Percentiles rank a stretch among this genome's conserved stretches.
phyloP scores from a whole-genome alignment of 345 rosid species.

The Streptanthus diversifolius region DNA sequence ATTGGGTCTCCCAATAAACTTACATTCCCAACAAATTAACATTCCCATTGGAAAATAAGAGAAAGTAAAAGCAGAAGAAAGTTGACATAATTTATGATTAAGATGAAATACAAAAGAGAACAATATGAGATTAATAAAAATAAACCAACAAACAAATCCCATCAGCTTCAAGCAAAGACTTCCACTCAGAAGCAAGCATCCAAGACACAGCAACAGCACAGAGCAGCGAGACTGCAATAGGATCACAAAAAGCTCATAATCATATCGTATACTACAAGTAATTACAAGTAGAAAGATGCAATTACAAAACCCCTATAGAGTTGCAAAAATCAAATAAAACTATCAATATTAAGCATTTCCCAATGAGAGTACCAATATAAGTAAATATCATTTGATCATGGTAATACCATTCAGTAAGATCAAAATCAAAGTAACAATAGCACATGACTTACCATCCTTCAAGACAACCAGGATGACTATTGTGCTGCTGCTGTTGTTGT shows the following conservation, averaged over 20 bases:
- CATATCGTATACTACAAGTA: neutral
- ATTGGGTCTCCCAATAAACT: neutral
- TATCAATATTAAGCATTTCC: neutral
- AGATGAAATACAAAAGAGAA: neutral
- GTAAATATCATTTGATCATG: neutral
- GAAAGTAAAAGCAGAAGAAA: neutral
- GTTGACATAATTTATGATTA: neutral
- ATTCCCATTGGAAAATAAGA: neutral
- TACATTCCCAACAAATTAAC: neutral
- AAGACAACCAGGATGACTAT: slow-evolving; percentile 35
- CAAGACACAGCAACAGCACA: slow-evolving; percentile 34
- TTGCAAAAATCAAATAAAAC: neutral
- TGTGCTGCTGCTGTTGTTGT: slow-evolving; percentile 35
- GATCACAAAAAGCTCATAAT: neutral
- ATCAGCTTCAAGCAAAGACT: neutral
- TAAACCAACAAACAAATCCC: neutral
- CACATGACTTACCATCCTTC: slow-evolving; percentile 69
- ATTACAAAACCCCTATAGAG: neutral
- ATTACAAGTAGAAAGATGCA: neutral
- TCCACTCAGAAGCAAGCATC: slow-evolving; percentile 41
- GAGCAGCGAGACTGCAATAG: slow-evolving; percentile 44
- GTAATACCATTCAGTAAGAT: neutral
- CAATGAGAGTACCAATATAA: neutral
- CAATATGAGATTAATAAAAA: neutral
- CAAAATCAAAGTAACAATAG: neutral